phyloP scores from a whole-genome alignment of 1,139 yeast genomes.

The Blastobotrys ciferrii region DNA sequence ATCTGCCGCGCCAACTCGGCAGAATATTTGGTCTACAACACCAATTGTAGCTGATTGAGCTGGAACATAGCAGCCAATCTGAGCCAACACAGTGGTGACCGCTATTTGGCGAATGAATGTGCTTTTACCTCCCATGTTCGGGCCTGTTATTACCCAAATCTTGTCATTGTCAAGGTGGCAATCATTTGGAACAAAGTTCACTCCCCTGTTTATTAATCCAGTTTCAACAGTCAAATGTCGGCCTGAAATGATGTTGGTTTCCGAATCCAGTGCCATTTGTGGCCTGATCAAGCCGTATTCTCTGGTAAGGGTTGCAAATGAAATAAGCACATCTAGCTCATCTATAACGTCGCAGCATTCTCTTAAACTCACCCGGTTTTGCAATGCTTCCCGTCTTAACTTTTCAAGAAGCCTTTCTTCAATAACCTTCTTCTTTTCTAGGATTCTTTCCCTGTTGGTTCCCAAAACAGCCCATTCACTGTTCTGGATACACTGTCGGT shows the following conservation, averaged over 20 bases:
- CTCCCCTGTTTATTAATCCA: constrained; percentile 48
- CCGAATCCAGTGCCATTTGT: constrained; percentile 49
- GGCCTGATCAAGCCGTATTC: constrained; percentile 72
- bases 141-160: constrained; percentile 76
- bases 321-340: constrained; percentile 65
- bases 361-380: constrained; percentile 45
- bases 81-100: constrained; percentile 68
- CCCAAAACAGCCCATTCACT: constrained; percentile 35
- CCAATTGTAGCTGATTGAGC: constrained; percentile 72
- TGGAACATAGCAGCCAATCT: constrained; percentile 89
- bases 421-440: constrained; percentile 33
- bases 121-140: constrained; percentile 80
- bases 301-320: constrained; percentile 67
- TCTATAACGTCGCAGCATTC: constrained; percentile 52
- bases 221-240: constrained; percentile 89
- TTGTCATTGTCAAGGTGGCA: constrained; percentile 42
- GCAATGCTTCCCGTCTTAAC: constrained; percentile 44
- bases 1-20: constrained; percentile 86
- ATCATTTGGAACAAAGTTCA: constrained; percentile 65
- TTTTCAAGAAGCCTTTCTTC: constrained; percentile 49
- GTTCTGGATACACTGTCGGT: constrained; percentile 26
- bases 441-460: constrained; percentile 29
- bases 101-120: constrained; percentile 66
- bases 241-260: constrained; percentile 47
- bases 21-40: constrained; percentile 79